phyloP scores from a whole-genome alignment of 305 asterid genomes.

The Fraxinus nigra region DNA sequence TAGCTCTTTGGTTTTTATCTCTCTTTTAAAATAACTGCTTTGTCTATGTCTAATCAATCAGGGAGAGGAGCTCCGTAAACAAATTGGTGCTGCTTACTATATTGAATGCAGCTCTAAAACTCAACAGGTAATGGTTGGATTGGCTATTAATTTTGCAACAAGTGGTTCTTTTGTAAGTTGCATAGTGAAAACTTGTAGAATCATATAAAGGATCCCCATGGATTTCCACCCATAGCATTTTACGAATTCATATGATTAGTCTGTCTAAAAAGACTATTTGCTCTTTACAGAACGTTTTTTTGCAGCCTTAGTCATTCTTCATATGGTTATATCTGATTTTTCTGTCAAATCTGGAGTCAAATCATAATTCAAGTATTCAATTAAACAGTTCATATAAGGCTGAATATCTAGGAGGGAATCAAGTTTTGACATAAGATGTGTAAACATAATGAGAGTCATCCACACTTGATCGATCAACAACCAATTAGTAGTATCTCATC shows the following conservation, averaged over 20 bases:
- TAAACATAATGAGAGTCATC: neutral
- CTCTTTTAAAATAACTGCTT: constrained; percentile 3
- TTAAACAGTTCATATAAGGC: neutral
- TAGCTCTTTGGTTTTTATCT: neutral
- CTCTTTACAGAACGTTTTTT: neutral
- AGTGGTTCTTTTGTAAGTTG: neutral
- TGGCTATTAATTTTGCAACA: neutral
- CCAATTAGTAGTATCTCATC: neutral
- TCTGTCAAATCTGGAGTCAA: neutral
- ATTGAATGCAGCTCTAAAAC: constrained; percentile 95
- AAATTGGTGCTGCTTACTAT: constrained; percentile 77
- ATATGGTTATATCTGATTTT: neutral
- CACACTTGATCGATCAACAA: neutral
- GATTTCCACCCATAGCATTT: neutral
- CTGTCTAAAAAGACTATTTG: neutral
- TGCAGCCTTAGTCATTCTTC: neutral
- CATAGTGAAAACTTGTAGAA: neutral
- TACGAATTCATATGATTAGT: neutral
- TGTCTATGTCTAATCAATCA: constrained; percentile 28
- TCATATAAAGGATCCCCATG: neutral
- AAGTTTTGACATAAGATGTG: neutral
- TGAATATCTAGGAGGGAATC: neutral
- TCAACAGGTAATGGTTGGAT: constrained; percentile 61
- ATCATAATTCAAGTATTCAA: neutral
- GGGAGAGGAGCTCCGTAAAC: constrained; percentile 99